Conservation (phyloP, 2,329 filamentous ascomycete genomes). For the Penicillium capsulatum region DNA sequence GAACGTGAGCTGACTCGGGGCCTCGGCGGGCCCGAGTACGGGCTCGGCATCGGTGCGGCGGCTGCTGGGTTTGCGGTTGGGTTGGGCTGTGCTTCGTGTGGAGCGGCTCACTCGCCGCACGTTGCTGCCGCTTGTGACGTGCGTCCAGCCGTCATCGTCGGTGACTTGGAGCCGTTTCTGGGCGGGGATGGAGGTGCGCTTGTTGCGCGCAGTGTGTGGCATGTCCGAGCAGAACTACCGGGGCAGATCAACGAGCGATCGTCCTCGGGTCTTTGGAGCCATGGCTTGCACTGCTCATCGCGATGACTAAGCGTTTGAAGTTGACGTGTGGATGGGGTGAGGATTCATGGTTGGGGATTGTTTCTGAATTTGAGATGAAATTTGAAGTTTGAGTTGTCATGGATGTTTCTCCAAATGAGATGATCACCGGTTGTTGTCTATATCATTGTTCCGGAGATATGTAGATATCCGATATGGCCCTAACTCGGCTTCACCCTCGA, state of each 20-base stretch:
- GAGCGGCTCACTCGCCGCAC: conserved; percentile 25
- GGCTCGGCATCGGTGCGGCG: not conserved
- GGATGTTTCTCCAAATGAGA: too few species aligned
- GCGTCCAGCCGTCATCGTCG: conserved; percentile 43
- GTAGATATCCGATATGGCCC: too few species aligned
- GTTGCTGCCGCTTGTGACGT: conserved; percentile 35
- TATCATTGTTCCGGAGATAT: too few species aligned
- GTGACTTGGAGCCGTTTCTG: conserved; percentile 37
- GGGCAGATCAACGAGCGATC: not conserved
- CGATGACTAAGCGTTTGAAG: conserved; percentile 1
- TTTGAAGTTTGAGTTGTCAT: too few species aligned
- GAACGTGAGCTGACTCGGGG: conserved; percentile 32
- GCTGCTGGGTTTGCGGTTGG: not conserved
- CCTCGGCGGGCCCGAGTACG: conserved; percentile 33
- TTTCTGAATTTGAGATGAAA: too few species aligned
- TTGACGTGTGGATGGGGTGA: too few species aligned
- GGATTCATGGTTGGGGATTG: too few species aligned
- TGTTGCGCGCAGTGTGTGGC: conserved; percentile 34
- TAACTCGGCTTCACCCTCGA: too few species aligned
- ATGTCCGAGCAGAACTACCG: conserved; percentile 16
- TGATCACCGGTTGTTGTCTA: too few species aligned
- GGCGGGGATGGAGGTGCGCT: conserved; percentile 15
- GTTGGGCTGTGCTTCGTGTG: not conserved
- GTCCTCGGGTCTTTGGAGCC: too few species aligned
- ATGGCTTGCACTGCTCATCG: too few species aligned